Base-by-base conservation (phyloP, 352 stramenopile genomes). In the Globisporangium nagaii region DNA sequence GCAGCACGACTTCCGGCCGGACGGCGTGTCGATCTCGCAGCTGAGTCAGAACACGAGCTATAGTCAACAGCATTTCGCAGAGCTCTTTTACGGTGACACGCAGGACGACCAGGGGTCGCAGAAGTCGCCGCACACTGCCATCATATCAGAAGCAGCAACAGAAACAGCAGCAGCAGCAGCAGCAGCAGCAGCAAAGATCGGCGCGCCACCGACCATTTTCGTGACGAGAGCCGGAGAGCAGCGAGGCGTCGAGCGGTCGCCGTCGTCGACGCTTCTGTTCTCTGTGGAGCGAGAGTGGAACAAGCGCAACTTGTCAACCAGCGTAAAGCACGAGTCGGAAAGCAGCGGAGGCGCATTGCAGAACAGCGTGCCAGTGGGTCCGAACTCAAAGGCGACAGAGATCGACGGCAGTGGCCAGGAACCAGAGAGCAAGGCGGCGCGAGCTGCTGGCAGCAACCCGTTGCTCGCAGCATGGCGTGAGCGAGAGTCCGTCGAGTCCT, bases 61-160 rank as follows among this genome's bases (percentile, higher is more conserved):
- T 35, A 68, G 59, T 22, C 49, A 71, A 34, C 27, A 58, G 40
- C 59, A 76, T 24, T 76, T 77, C 35, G 57, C 60, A 25, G 71
- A 84, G 4, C 47, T 84, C 48, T 84, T 90, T 27, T 59, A 65
- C 11, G 64, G 47, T 8, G 73, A 86, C 42, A 85, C 75, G 4
- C 80, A 87, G 51, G 67, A 79, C 13, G 72, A 87, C 0, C 68
- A 66, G 3, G 57, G 58, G 12, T 41, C 19, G 20, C 11, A 45
- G n/a, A 28, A 47, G 19, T 35, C 36, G 12, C 1, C 22, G 42
- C 17, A n/a, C 28, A 9, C 24, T 34, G 17, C 27, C 0, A 17
- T 12, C 17, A 17, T n/a, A n/a, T n/a, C 13, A 7, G 28, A 12
- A 36, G 24, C 42, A 5, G 24, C 4, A 6, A 49, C 15, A 35